Base-by-base conservation (phyloP, 108 stramenopile genomes). In the Skeletonema potamos region DNA sequence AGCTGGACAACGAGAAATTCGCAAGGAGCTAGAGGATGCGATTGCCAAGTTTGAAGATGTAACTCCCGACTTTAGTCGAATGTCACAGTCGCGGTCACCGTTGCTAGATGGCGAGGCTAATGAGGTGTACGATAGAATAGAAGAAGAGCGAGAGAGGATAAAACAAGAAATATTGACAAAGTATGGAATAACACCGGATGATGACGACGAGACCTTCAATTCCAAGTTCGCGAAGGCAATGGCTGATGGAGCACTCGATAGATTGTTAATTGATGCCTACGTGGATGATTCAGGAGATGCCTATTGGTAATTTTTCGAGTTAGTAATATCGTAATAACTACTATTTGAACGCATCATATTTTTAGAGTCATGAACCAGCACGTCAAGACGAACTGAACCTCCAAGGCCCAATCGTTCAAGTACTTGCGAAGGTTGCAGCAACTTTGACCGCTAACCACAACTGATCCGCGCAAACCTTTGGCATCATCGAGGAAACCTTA, bases 1-100 rank as follows among this genome's bases (percentile, higher is more conserved):
- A 39, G 74, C 84, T 9, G 71, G 58, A 26, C 64, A 68, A 33
- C 77, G 88, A 44, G 81, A 91, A 58, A 71, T 93, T 11, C 80
- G 86, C 20, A n/a, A 83, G 60, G 92, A 91, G 70, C 74, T 90
- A 26, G 86, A 88, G 58, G 83, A 90, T 27, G 81, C 88, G 2
- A 64, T 89, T 20, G 64, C 69, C 18, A 84, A 82, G 37, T 87
- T 76, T 82, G 73, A 81, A 55, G 84, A 83, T 18, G 78, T 82
- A 12, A 81, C 84, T 39, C 41, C 87, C 20, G 87, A 85, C 33
- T 82, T 89, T n/a, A 66, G 68, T 3, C 43, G 72, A 60, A 84
- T 93, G 59, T 76, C 88, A 68, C 86, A 85, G 18, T 71, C 64
- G 17, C 46, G 37, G 33, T 73, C 72, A 26, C 64, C 58, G 30